Evolutionary conservation across 345 rosid genomes (phyloP), one percentile per base, ranked within the genome.

Genomic region (Alliaria petiolata): DNA sequence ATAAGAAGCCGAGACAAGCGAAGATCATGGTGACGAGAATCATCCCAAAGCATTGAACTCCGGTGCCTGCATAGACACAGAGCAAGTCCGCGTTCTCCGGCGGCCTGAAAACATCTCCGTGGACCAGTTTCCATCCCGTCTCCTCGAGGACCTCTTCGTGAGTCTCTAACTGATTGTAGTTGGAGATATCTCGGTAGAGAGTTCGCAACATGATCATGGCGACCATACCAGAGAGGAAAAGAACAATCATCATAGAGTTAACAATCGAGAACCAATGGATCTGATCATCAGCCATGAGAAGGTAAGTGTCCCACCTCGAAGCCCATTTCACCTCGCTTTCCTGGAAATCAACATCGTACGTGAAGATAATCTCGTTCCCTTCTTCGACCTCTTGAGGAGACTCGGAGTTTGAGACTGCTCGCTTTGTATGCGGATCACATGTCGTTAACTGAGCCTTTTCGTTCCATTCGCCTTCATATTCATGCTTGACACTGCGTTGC

Each of bases 121-220:
- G 98, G 22, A 93, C 93, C 65, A 93, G 76, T 70, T 93, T 93
- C 98, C 98, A 93, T 38, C 98, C 97, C 0, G 97, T 90, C 81
- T 90, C 98, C 81, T 90, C 98, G 65, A 83, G 89, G 40, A 95
- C 92, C 70, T 90, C 97, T 80, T 93, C 98, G 58, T 93, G 98
- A 67, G 89, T 89, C 84, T 93, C 97, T 43, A 93, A 79, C 70
- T 93, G 93, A 81, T 93, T 93, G 83, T 93, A 93, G 83, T 84
- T 90, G 52, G 98, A 90, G 42, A 93, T 90, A 71, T 93, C 98
- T 13, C 93, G 84, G 72, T 87, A 90, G 45, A 93, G 97, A 4
- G 96, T 93, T 47, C 97, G 82, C 62, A 93, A 58, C 98, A 93
- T 93, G 65, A 90, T 93, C 98, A 93, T 93, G 36, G 98, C 98